These are phyloP conservation scores for Globisporangium recalcitrans DNA, from an alignment of 352 stramenopile species.

Conservation along the genomic window DNA sequence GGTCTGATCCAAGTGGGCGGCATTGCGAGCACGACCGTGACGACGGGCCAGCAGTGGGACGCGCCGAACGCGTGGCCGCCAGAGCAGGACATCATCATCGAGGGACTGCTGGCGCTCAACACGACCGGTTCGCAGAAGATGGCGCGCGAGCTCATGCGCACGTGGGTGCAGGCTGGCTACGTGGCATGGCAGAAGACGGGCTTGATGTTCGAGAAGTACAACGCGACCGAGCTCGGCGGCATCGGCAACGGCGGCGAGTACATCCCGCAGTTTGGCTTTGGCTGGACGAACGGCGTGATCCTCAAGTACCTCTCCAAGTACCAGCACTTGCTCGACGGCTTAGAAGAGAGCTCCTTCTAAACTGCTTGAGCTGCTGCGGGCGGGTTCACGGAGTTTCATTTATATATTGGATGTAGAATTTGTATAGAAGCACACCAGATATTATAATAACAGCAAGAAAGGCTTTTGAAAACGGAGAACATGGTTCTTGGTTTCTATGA, in stretches of 20 bases:
- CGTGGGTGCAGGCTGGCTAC: constrained; percentile 57
- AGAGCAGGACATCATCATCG: constrained; percentile 74
- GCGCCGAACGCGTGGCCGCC: constrained; percentile 82
- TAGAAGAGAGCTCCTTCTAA: background rate
- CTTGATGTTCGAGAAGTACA: constrained; percentile 83
- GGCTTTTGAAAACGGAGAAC: background rate
- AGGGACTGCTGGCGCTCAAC: constrained; percentile 60
- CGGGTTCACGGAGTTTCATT: background rate
- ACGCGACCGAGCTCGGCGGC: constrained; percentile 27
- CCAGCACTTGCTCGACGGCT: constrained; percentile 17
- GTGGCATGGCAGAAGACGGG: constrained; percentile 64
- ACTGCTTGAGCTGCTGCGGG: background rate
- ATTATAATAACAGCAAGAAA: background rate
- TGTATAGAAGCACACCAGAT: too few relatives aligned
- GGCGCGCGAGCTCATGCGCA: constrained; percentile 44
- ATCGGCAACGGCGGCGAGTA: constrained; percentile 50
- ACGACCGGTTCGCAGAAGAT: constrained; percentile 41
- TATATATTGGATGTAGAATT: too few relatives aligned
- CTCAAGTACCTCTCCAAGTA: constrained; percentile 43
- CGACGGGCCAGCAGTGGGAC: constrained; percentile 84
- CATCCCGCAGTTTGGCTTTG: constrained; percentile 43
- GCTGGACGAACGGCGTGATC: constrained; percentile 53
- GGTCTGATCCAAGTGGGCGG: constrained; percentile 59
- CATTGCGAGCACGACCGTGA: constrained; percentile 56
- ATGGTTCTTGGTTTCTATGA: background rate